phyloP scores from a whole-genome alignment of 805 yeast genomes.

The Suhomyces sp. region DNA sequence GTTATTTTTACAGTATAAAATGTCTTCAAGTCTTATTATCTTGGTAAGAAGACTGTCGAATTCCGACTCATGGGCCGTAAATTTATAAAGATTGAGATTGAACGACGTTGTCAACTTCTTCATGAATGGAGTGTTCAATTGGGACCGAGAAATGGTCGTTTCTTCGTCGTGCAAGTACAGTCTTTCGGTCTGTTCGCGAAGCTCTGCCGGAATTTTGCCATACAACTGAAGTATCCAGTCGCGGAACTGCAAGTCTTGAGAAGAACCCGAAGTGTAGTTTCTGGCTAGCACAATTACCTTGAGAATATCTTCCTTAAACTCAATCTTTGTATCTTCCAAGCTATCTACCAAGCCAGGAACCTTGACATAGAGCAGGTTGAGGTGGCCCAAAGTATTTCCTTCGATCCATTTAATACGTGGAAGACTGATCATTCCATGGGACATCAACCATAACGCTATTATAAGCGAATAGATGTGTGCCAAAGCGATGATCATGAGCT shows the following conservation, averaged over 20 bases:
- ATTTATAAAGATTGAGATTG: constrained; percentile 49
- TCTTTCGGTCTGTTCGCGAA: constrained; percentile 30
- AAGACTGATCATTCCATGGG: constrained; percentile 70
- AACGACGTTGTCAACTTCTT: constrained; percentile 50
- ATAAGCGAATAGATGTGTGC: constrained; percentile 75
- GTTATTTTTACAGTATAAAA: constrained; percentile 40
- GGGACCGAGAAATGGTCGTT: constrained; percentile 24
- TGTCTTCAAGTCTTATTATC: constrained; percentile 56
- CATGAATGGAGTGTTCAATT: constrained; percentile 43
- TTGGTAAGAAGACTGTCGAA: constrained; percentile 49
- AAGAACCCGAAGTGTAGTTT: constrained; percentile 31
- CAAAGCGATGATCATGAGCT: constrained; percentile 66
- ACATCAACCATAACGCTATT: constrained; percentile 78
- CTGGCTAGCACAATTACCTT: constrained; percentile 53
- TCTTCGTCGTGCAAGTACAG: constrained; percentile 21
- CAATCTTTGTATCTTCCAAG: constrained; percentile 59
- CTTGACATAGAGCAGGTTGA: constrained; percentile 45
- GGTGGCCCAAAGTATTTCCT: constrained; percentile 26
- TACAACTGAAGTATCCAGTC: constrained; percentile 65
- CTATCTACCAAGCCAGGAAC: constrained; percentile 59
- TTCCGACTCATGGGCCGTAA: constrained; percentile 54
- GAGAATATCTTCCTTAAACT: constrained; percentile 60
- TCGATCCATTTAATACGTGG: constrained; percentile 51
- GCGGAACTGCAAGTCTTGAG: constrained; percentile 40
- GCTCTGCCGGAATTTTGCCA: constrained; percentile 40